Base-by-base conservation (phyloP, 2,329 filamentous ascomycete genomes). In the Penicillium glabrum region DNA sequence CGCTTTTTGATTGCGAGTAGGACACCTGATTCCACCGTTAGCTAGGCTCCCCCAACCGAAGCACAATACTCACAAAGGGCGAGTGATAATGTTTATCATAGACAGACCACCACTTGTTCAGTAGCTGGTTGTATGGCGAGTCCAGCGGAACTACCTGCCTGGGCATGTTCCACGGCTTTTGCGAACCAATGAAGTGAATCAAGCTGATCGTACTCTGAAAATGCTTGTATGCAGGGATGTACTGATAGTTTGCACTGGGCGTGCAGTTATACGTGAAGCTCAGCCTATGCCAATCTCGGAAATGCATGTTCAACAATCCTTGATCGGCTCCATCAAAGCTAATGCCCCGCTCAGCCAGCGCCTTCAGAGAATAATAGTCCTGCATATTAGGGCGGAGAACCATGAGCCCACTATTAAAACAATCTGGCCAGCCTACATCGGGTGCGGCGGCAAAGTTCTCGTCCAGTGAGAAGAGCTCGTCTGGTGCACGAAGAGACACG, bases 361-460 rank as follows among this genome's bases (percentile, higher is more conserved):
- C 90, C 61, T 87, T 81, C 70, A 99, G 82, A 43, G 91, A 89
- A 76, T 91, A 88, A 76, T 93, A 98, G 64, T 96, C 93, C 56
- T 88, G 89, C 83, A 93, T 81, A 75, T 93, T 89, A 33, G 95
- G 95, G 16, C 83, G 88, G 58, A 99, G 77, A 35, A 92, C 91
- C 91, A 99, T 96, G 66, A 99, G 86, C 69, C 95, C 95, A n/a
- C 90, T 92, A 77, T 99, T 99, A 86, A 98, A 98, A 59, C 93
- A 85, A 77, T 99, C 95, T 33, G 95, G 95, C 95, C 95, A 99
- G 65, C 95, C 95, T 67, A 98, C 92, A 75, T 99, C 95, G 31
- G 95, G 93, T 11, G 90, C 92, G 2, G 95, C 86, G 26, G 86
- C 86, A 65, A 89, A 88, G 26, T 79, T 67, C 33, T 80, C 80